Percentiles rank a stretch among this genome's conserved stretches.
phyloP scores from a whole-genome alignment of 164 flowering plant genomes.

The Santalum album region DNA sequence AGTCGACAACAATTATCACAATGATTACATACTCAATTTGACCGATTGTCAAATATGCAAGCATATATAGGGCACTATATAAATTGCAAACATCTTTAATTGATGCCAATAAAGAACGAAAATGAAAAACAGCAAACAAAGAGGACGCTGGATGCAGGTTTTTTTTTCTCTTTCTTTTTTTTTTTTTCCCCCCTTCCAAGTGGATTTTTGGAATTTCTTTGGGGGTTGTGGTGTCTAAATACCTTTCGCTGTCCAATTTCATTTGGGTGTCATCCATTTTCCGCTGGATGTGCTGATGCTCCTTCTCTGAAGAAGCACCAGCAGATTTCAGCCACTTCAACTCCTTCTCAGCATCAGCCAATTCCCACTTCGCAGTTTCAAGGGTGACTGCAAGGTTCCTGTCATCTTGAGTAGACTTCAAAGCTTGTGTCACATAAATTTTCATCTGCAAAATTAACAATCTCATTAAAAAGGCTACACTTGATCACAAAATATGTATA shows the following conservation, averaged over 20 bases:
- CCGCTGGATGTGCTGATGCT: conserved; percentile 66
- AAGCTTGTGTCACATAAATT: conserved; percentile 38
- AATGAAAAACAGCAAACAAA: no score
- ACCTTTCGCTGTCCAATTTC: conserved; percentile 74
- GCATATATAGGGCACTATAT: no score
- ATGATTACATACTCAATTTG: no score
- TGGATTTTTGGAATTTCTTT: no score
- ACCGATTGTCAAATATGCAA: no score
- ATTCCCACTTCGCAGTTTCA: conserved; percentile 70
- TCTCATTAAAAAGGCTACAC: background rate
- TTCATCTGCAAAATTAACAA: conserved; percentile 57
- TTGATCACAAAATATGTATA: no score
- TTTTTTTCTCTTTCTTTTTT: no score
- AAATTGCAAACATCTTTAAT: no score
- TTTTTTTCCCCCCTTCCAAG: no score
- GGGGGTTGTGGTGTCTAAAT: background rate
- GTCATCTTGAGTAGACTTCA: conserved; percentile 50
- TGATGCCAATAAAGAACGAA: no score
- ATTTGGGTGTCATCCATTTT: conserved; percentile 36
- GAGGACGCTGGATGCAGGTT: no score
- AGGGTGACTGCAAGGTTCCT: conserved; percentile 46
- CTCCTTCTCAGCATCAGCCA: conserved; percentile 88
- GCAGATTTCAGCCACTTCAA: conserved; percentile 77
- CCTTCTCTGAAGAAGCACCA: conserved; percentile 71
- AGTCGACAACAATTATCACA: no score